Evolutionary conservation across 371 early-diverging fungal genomes (phyloP), one percentile per base, ranked within the genome.

Genomic region (Lichtheimia corymbifera): DNA sequence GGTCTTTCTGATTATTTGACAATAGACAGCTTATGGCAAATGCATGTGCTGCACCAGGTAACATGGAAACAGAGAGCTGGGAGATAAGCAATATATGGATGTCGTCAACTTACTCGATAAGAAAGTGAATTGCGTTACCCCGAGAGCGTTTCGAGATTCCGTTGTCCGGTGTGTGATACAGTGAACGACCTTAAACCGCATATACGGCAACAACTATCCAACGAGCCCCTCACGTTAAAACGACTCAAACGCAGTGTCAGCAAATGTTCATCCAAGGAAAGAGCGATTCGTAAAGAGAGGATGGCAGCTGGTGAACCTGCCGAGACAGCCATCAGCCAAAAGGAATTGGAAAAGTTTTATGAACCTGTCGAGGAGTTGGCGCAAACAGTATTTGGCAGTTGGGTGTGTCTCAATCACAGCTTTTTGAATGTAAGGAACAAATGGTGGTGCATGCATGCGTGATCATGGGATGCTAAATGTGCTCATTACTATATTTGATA

Each of bases 161-260:
- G 91, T 57, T 96, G 96, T 73, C 91, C 93, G 13, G 90, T 92
- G n/a, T 96, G 96, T 77, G 91, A 93, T 55, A 93, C 94, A 0
- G 79, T 93, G 55, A 93, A 93, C 68, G 91, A 93, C 57, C 65
- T 92, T 24, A 82, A 83, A 49, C 78, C 81, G 6, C 71, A 72
- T 57, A 53, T 72, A 41, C 72, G 70, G 42, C 53, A 69, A 11
- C 67, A 66, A 52, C 24, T 52, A 18, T 13, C 57, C n/a, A 61
- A 63, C 41, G 66, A 68, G 40, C 85, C 88, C 4, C 62, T 87
- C 55, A 82, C 86, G 13, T 61, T 89, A 24, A 65, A 77, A 63
- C 72, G 74, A 41, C 63, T 87, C 35, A 81, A 74, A 56, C 75
- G 68, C 3, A 58, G 72, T 1, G 74, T 81, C 2, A 45, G 64